Conservation (phyloP, 176 grass and related monocot genomes). For the Musa troglodytarum region DNA sequence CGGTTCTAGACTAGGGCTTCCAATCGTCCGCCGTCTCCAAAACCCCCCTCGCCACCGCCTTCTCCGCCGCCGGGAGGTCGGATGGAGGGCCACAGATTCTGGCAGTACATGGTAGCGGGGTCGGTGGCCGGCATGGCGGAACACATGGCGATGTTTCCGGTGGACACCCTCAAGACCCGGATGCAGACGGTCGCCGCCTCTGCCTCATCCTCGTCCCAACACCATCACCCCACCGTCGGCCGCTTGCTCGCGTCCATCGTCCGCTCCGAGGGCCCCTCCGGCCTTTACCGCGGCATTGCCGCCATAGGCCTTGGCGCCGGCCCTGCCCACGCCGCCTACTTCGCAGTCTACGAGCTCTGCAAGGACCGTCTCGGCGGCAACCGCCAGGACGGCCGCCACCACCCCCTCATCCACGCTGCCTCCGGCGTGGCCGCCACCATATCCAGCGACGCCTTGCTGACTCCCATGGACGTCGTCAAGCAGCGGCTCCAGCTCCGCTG, state of each 20-base stretch:
- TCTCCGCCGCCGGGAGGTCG: background rate
- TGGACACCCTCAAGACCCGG: constrained; percentile 4
- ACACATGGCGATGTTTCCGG: constrained; percentile 1
- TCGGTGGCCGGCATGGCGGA: background rate
- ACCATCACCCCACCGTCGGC: background rate
- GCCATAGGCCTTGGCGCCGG: constrained; percentile 6
- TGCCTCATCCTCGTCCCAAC: background rate
- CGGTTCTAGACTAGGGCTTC: too few species aligned
- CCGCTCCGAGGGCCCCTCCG: background rate
- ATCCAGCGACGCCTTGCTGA: background rate
- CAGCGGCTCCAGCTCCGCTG: constrained; percentile 2
- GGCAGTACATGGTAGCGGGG: constrained; percentile 6
- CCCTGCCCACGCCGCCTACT: constrained; percentile 1
- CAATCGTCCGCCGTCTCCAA: background rate
- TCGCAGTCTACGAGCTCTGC: background rate
- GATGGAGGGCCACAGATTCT: background rate
- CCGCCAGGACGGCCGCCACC: background rate
- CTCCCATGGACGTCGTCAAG: constrained; percentile 4
- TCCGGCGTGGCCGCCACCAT: background rate
- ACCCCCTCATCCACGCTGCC: background rate
- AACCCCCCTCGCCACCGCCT: background rate
- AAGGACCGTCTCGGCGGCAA: background rate
- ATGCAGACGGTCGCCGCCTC: background rate
- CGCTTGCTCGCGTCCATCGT: background rate
- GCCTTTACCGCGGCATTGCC: background rate